phyloP scores from a whole-genome alignment of 768 basidiomycete genomes.

The Russula olivacea region DNA sequence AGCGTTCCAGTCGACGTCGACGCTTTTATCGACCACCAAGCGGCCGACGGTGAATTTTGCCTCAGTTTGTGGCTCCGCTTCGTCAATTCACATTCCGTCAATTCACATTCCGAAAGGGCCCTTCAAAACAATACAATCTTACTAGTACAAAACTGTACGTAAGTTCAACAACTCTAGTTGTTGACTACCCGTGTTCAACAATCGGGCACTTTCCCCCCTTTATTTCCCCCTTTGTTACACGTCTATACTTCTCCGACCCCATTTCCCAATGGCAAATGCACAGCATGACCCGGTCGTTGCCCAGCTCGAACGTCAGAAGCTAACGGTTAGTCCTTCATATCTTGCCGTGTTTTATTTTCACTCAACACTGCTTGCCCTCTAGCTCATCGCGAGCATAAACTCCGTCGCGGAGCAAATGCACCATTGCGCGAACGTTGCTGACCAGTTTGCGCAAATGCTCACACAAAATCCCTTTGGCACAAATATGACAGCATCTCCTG shows the following conservation, averaged over 20 bases:
- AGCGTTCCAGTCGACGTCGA: slow-evolving; percentile 21
- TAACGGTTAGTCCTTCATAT: slow-evolving; percentile 26
- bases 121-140: neutral
- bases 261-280: slow-evolving; percentile 23
- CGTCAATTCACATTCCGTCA: slow-evolving; percentile 12
- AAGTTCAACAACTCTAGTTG: slow-evolving; percentile 3
- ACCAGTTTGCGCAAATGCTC: slow-evolving; percentile 50
- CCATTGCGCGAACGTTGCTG: slow-evolving; percentile 53
- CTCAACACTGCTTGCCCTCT: slow-evolving; percentile 19
- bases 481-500: neutral
- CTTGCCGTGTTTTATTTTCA: neutral
- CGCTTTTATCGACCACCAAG: slow-evolving; percentile 14
- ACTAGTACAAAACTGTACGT: neutral
- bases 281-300: slow-evolving; percentile 25
- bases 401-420: slow-evolving; percentile 60
- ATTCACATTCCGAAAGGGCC: slow-evolving; percentile 15
- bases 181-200: neutral
- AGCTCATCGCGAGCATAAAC: slow-evolving; percentile 53
- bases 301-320: slow-evolving; percentile 30
- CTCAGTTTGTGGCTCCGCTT: slow-evolving; percentile 23
- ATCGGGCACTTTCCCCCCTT: neutral
- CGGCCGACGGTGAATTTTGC: slow-evolving; percentile 2
- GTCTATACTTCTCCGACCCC: neutral
- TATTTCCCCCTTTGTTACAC: neutral
- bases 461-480: slow-evolving; percentile 34